A percentile compares a stretch with the other conserved stretches of the same genome.
These are phyloP conservation scores for Exophiala oligosperma DNA, from an alignment of 2,329 filamentous ascomycete species.

Conservation along the genomic window DNA sequence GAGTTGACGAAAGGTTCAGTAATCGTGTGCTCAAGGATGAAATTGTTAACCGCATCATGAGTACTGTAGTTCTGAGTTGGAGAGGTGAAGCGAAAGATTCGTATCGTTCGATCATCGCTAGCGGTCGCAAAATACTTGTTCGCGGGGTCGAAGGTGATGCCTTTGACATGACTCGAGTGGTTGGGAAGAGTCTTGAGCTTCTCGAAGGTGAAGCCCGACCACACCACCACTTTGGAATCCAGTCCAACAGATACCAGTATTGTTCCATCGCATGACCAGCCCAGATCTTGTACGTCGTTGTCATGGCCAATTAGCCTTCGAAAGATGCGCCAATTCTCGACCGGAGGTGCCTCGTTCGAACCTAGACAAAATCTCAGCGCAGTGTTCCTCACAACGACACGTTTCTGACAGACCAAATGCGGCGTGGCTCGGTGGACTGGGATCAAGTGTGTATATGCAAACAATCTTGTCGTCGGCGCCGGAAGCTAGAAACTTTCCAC, in stretches of 20 bases:
- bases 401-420: constrained; percentile 67
- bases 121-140: constrained; percentile 99
- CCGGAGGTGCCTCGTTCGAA: constrained; percentile 83
- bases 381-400: constrained; percentile 1
- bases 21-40: constrained; percentile 91
- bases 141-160: constrained; percentile 95
- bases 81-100: constrained; percentile 92
- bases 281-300: constrained; percentile 96
- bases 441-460: constrained; percentile 90
- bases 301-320: constrained; percentile 93
- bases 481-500: constrained; percentile 91
- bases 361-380: constrained; percentile 46
- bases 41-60: constrained; percentile 96
- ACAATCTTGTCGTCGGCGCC: constrained; percentile 99
- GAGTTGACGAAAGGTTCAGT: constrained; percentile 83
- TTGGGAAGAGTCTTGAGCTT: constrained; percentile 91
- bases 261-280: constrained; percentile 94
- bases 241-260: constrained; percentile 93
- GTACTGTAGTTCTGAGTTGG: constrained; percentile 87
- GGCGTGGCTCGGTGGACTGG: constrained; percentile 72
- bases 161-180: constrained; percentile 97
- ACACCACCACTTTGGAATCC: constrained; percentile 97
- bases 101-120: constrained; percentile 94
- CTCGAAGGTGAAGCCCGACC: constrained; percentile 97
- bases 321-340: constrained; percentile 97